A percentile compares a stretch with the other conserved stretches of the same genome.
Conservation (phyloP, 495 filamentous ascomycete species). For the Penicillium taxi region DNA sequence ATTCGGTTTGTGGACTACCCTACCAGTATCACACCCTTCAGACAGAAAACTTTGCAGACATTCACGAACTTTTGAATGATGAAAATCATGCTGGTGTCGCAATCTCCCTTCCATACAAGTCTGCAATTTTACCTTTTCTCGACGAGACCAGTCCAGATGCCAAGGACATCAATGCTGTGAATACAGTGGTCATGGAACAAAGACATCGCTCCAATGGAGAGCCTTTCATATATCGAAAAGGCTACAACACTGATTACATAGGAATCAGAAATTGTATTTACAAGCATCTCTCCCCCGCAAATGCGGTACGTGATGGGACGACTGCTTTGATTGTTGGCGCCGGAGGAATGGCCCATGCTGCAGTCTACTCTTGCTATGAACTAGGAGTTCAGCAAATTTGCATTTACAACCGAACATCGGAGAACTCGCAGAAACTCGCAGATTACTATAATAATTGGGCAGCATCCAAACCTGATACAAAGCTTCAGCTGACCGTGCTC, state of each 20-base stretch:
- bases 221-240: slow-evolving; percentile 36
- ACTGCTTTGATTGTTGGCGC: slow-evolving; percentile 51
- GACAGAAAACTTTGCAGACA: slow-evolving; percentile 44
- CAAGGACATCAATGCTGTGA: slow-evolving; percentile 54
- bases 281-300: slow-evolving; percentile 42
- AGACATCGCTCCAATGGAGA: slow-evolving; percentile 20
- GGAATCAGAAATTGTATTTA: slow-evolving; percentile 56
- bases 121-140: slow-evolving; percentile 50
- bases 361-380: slow-evolving; percentile 54
- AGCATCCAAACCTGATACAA: slow-evolving; percentile 8
- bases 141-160: slow-evolving; percentile 54
- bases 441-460: slow-evolving; percentile 24
- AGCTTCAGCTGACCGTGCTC: slow-evolving; percentile 43
- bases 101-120: slow-evolving; percentile 58
- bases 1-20: slow-evolving; percentile 55
- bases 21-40: slow-evolving; percentile 51
- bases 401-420: slow-evolving; percentile 51
- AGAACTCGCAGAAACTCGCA: slow-evolving; percentile 48
- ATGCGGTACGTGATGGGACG: slow-evolving; percentile 35
- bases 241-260: slow-evolving; percentile 59
- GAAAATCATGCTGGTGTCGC: slow-evolving; percentile 54
- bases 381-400: slow-evolving; percentile 50
- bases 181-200: slow-evolving; percentile 52
- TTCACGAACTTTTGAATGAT: slow-evolving; percentile 47
- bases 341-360: slow-evolving; percentile 55